Base-by-base conservation (phyloP, 2,329 filamentous ascomycete species). In the Dryadomyces quercivorus region DNA sequence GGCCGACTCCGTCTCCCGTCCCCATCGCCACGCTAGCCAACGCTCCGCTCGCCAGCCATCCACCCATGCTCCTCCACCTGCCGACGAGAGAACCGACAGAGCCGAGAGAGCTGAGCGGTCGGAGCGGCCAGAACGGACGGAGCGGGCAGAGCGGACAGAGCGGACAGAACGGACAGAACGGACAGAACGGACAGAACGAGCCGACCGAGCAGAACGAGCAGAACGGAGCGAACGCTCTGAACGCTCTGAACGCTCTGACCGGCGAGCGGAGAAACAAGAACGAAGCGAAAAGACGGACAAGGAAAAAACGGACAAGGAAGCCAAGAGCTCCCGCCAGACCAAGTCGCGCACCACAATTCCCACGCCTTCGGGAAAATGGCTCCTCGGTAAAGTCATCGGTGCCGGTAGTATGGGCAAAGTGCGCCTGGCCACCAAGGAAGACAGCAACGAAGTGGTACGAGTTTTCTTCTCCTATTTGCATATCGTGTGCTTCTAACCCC, bases 321-420 rank as follows among this genome's bases (percentile, higher is more conserved):
- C 16, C 26, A 12, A 42, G 46, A 20, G 51, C 47, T 67, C 73
- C 50, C 76, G 77, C 62, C 75, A 75, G 61, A 72, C 75, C 57
- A 77, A 77, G 61, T 77, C 80, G 54, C 76, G 82, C 63, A 96
- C 92, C 13, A 92, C 88, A 44, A 95, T 98, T 66, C 88, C 87
- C 52, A 90, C 91, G 3, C 84, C 86, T 49, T 90, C 91, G 13
- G 93, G 93, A 56, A 89, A 91, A 74, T 98, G 92, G 90, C 83
- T 90, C 55, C 75, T 98, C 52, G 92, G 92, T 57, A 97, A 97
- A 75, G 97, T 93, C 3, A 93, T 98, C 63, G 93, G 93, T 57
- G 90, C 91, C 53, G 93, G 93, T 51, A 97, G 92, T 69, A 98
- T 98, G 93, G 93, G 93, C 60, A 97, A 97, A 70, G 93, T 98